phyloP scores from a whole-genome alignment of 768 basidiomycete genomes.

The Plicaturopsis crispa region DNA sequence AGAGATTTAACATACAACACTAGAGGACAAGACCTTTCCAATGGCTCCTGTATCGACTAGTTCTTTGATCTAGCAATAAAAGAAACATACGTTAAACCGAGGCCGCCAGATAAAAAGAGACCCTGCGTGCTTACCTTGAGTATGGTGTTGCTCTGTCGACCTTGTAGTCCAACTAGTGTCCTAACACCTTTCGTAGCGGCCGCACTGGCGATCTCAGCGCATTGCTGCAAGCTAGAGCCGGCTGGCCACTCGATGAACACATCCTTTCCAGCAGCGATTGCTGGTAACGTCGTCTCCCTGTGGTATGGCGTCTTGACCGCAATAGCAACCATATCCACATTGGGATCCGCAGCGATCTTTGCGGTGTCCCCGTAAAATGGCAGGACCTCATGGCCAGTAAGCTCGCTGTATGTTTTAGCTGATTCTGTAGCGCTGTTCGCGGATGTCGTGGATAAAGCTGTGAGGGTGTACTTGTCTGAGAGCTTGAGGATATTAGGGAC shows the following conservation, averaged over 20 bases:
- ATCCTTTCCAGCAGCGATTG: slow-evolving; percentile 15
- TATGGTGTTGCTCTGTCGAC: slow-evolving; percentile 7
- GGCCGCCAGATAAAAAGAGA: no score
- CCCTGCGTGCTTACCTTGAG: slow-evolving; percentile 9
- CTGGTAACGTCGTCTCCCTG: slow-evolving; percentile 8
- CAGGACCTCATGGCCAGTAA: slow-evolving; percentile 20
- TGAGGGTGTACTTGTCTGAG: slow-evolving; percentile 16
- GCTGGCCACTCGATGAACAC: slow-evolving; percentile 19
- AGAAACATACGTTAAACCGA: no score
- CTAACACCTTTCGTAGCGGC: slow-evolving; percentile 11
- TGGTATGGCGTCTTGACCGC: slow-evolving; percentile 25
- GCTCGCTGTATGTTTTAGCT: slow-evolving; percentile 20
- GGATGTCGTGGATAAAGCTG: slow-evolving; percentile 27
- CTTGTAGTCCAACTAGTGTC: slow-evolving; percentile 14
- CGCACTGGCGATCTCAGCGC: slow-evolving; percentile 8
- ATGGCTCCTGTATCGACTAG: slow-evolving; percentile 9
- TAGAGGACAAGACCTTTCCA: slow-evolving; percentile 9
- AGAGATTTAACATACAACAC: slow-evolving; percentile 3
- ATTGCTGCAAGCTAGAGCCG: slow-evolving; percentile 12
- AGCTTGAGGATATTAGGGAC: neutral
- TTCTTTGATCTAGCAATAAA: slow-evolving; percentile 12
- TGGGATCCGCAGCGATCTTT: slow-evolving; percentile 23
- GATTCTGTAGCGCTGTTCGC: slow-evolving; percentile 20
- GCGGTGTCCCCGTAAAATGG: slow-evolving; percentile 23
- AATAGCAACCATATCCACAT: slow-evolving; percentile 29